Base-by-base conservation (phyloP, 2,329 filamentous ascomycete genomes). In the Nigrospora osmanthi region DNA sequence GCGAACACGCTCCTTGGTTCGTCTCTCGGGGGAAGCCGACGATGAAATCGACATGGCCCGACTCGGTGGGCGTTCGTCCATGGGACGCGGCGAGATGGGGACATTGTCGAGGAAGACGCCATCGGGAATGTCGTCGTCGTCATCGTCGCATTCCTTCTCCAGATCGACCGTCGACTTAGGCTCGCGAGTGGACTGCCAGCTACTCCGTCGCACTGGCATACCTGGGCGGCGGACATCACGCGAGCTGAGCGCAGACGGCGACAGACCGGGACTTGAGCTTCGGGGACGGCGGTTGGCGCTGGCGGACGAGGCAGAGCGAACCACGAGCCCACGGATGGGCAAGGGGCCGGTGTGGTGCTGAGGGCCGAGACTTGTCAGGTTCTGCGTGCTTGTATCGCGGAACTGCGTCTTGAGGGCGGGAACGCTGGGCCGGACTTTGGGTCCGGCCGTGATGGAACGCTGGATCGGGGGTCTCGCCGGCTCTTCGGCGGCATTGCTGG, bases 81-180 rank as follows among this genome's bases (percentile, higher is more conserved):
- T 68, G 2, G 80, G 80, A 2, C 81, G 73, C n/a, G 87, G 87
- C 0, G 87, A 90, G 38, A 93, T 80, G 6, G 87, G 87, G 2
- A 93, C 83, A 52, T 93, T 93, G 65, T 88, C 86, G 39, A 93
- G 76, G 43, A 89, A 75, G 19, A 87, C 76, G 44, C 87, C 86
- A 23, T 90, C 86, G 0, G 87, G 87, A 30, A 93, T 83, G 46
- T 87, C 80, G 56, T 89, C 85, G 44, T 80, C 82, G 44, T 90
- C 85, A 42, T 84, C 80, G 54, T 88, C 81, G 49, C 77, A 90
- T 58, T 91, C 87, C 44, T 79, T 77, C 59, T 93, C 87, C 43
- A 89, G 70, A 55, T 90, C 80, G 48, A 81, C 67, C 1, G 78
- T 72, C 0, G 83, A 80, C 61, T 89, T 91, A 46, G 83, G 73